A percentile compares a stretch with the other conserved stretches of the same genome.
phyloP scores from a whole-genome alignment of 2,329 filamentous ascomycete genomes.

The Fusarium sublunatum region DNA sequence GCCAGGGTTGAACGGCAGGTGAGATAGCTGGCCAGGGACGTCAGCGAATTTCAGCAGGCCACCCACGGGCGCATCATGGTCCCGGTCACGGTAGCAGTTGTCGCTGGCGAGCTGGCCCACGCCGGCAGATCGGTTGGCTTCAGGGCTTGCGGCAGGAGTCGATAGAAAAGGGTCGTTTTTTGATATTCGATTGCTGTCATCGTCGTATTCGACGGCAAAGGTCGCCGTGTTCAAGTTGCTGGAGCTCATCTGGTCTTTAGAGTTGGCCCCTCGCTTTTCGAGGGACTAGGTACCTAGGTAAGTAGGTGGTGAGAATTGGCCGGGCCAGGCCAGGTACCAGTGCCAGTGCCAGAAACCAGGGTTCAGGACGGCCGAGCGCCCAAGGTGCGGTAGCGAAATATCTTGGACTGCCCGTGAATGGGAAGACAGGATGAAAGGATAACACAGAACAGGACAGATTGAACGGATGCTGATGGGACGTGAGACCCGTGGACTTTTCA shows the following conservation, averaged over 20 bases:
- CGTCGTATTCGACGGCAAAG: slow-evolving; percentile 36
- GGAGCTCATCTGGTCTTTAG: slow-evolving; percentile 43
- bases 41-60: slow-evolving; percentile 47
- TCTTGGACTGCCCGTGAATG: slow-evolving; percentile 9
- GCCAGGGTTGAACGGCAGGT: slow-evolving; percentile 46
- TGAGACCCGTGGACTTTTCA: slow-evolving; percentile 20
- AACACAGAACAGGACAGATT: slow-evolving; percentile 38
- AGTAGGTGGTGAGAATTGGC: slow-evolving; percentile 21
- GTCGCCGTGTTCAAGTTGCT: slow-evolving; percentile 39
- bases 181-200: slow-evolving; percentile 18
- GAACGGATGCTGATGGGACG: slow-evolving; percentile 24
- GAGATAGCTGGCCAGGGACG: slow-evolving; percentile 44
- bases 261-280: slow-evolving; percentile 36
- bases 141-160: slow-evolving; percentile 26
- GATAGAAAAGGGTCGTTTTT: slow-evolving; percentile 28
- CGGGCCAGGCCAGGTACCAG: slow-evolving; percentile 14
- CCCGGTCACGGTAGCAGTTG: slow-evolving; percentile 39
- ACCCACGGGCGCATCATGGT: slow-evolving; percentile 44
- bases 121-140: slow-evolving; percentile 32
- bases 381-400: slow-evolving; percentile 25
- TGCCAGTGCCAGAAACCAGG: slow-evolving; percentile 24
- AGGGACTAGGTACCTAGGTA: slow-evolving; percentile 18
- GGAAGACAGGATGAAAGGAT: slow-evolving; percentile 17
- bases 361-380: slow-evolving; percentile 21
- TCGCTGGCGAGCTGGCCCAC: slow-evolving; percentile 32